phyloP scores from a whole-genome alignment of 164 flowering plant genomes.

The Cinnamomum micranthum region DNA sequence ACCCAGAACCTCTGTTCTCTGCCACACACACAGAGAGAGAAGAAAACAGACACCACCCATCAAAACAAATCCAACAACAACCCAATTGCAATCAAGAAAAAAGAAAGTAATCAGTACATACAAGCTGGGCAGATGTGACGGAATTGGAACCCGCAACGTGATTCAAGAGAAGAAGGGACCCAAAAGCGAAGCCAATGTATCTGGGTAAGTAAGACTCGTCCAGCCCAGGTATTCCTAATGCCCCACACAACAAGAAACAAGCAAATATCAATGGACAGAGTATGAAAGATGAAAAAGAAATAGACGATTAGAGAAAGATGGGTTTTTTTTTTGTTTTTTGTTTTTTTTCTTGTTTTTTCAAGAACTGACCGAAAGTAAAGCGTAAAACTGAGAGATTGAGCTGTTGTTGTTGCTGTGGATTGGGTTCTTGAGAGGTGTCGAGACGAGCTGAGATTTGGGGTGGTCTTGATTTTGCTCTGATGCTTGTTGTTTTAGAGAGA shows the following conservation, averaged over 20 bases:
- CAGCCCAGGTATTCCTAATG: slow-evolving; percentile 78
- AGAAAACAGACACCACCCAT: background rate
- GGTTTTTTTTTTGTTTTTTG: background rate
- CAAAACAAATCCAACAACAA: slow-evolving; percentile 1
- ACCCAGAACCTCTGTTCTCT: slow-evolving; percentile 76
- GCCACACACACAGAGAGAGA: slow-evolving; percentile 3
- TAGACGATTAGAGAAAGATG: slow-evolving; percentile 1
- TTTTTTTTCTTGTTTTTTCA: too few relatives aligned
- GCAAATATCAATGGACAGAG: background rate
- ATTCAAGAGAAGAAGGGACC: slow-evolving; percentile 59
- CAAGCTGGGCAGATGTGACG: slow-evolving; percentile 62
- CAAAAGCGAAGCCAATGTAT: slow-evolving; percentile 75
- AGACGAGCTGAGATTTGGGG: slow-evolving; percentile 14
- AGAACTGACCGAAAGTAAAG: slow-evolving; percentile 63
- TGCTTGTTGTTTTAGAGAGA: background rate
- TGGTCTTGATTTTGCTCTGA: background rate
- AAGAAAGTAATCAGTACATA: slow-evolving; percentile 16
- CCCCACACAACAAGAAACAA: background rate
- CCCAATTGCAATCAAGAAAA: background rate
- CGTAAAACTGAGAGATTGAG: slow-evolving; percentile 92
- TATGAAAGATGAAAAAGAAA: background rate
- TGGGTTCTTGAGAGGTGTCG: slow-evolving; percentile 16
- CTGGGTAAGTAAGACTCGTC: slow-evolving; percentile 91
- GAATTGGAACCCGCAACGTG: slow-evolving; percentile 58
- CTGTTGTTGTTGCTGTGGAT: slow-evolving; percentile 35